These are phyloP conservation scores for Coprinellus aureogranulatus DNA, from an alignment of 768 basidiomycete genomes.

Conservation along the genomic window DNA sequence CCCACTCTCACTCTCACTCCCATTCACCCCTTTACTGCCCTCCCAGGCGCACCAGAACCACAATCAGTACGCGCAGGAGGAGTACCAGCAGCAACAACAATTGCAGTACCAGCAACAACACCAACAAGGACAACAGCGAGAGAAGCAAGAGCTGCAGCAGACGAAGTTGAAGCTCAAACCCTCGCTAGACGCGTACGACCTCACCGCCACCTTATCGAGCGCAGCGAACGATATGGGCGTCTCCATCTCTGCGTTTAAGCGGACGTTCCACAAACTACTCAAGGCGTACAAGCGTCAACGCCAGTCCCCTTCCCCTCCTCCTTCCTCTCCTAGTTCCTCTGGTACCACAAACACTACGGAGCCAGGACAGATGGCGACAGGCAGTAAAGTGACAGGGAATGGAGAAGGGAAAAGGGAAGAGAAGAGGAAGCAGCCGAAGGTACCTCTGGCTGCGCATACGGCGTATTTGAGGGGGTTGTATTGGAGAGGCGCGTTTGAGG, in stretches of 20 bases:
- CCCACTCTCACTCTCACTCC: not conserved
- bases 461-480: conserved; percentile 51
- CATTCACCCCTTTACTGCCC: too few relatives aligned
- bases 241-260: not conserved
- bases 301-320: too few relatives aligned
- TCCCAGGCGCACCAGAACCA: too few relatives aligned
- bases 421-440: conserved; percentile 10
- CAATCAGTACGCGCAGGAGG: too few relatives aligned
- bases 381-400: too few relatives aligned
- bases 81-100: too few relatives aligned
- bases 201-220: conserved; percentile 46
- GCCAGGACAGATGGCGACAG: too few relatives aligned
- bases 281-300: not conserved
- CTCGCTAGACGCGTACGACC: conserved; percentile 39
- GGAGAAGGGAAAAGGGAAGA: not conserved
- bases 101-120: too few relatives aligned
- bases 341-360: conserved; percentile 21
- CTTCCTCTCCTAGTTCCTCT: not conserved
- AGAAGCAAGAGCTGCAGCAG: too few relatives aligned
- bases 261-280: not conserved
- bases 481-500: conserved; percentile 35
- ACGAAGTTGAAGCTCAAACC: not conserved
- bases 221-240: conserved; percentile 35
- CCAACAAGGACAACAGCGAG: too few relatives aligned
- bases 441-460: conserved; percentile 44